Evolutionary conservation across 2,329 filamentous ascomycete species (phyloP).

Genomic region (Talaromyces sp.): DNA sequence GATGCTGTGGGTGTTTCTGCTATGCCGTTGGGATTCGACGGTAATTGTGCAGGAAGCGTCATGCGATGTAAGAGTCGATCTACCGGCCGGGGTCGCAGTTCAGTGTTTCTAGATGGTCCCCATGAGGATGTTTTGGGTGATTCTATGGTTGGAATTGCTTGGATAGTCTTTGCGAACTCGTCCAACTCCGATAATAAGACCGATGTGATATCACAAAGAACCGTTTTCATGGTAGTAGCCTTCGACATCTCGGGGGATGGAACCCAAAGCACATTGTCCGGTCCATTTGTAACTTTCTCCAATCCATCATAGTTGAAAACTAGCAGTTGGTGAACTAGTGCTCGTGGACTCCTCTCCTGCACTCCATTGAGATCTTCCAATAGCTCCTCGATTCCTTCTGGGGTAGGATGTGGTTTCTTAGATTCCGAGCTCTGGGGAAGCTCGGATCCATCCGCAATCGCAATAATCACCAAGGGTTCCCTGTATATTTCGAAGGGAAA

Average conservation of each 20-base stretch:
- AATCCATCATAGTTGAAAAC: constrained; percentile 72
- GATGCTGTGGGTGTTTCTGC: constrained; percentile 44
- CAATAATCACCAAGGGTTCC: constrained; percentile 80
- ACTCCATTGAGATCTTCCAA: constrained; percentile 69
- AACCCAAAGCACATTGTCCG: constrained; percentile 70
- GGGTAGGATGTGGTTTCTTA: constrained; percentile 38
- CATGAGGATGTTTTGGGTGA: constrained; percentile 63
- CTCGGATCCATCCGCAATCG: constrained; percentile 79
- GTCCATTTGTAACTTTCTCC: constrained; percentile 57
- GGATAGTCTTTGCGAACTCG: constrained; percentile 70
- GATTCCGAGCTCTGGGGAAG: constrained; percentile 46
- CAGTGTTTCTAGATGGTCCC: constrained; percentile 56
- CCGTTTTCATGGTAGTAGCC: constrained; percentile 77
- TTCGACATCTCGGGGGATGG: constrained; percentile 70
- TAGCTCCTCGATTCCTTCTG: constrained; percentile 43
- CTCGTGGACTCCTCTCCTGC: constrained; percentile 72
- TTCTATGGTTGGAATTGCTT: constrained; percentile 73
- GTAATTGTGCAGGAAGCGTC: constrained; percentile 72
- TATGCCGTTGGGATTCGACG: constrained; percentile 45
- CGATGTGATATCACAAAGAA: constrained; percentile 78
- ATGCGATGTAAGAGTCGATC: constrained; percentile 71
- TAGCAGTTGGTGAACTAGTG: constrained; percentile 75
- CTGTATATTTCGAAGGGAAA: constrained; percentile 90
- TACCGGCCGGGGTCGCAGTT: constrained; percentile 42
- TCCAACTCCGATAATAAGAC: constrained; percentile 75